These are phyloP conservation scores for Remersonia thermophila DNA, from an alignment of 2,329 filamentous ascomycete species.

Conservation along the genomic window DNA sequence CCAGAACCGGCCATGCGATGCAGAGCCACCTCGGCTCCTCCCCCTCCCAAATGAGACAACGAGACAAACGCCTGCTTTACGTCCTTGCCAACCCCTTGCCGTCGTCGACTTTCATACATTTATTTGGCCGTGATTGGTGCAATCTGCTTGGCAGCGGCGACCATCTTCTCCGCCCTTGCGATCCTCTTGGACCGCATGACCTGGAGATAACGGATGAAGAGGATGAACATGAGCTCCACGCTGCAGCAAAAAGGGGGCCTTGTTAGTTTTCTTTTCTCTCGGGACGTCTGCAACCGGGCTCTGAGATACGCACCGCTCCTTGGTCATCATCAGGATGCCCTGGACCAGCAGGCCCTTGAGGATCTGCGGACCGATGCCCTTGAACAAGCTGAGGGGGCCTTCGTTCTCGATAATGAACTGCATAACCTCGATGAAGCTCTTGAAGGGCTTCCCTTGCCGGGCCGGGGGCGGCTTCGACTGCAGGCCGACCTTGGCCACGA, in stretches of 20 bases:
- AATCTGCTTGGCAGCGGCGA: slow-evolving; percentile 43
- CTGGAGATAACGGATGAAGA: slow-evolving; percentile 72
- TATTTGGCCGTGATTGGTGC: slow-evolving; percentile 21
- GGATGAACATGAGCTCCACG: slow-evolving; percentile 77
- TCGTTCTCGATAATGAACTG: slow-evolving; percentile 83
- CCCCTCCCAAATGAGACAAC: background rate
- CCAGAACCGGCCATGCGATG: background rate
- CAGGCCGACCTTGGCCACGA: slow-evolving; percentile 93
- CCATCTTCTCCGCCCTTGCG: slow-evolving; percentile 50
- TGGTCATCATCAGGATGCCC: slow-evolving; percentile 97
- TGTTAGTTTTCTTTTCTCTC: no score
- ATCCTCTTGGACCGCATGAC: slow-evolving; percentile 58
- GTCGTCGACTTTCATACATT: background rate
- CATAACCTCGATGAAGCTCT: slow-evolving; percentile 90
- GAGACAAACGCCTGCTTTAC: no score
- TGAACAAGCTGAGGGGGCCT: slow-evolving; percentile 75
- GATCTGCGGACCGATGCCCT: slow-evolving; percentile 90
- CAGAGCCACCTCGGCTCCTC: background rate
- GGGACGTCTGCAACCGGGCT: no score
- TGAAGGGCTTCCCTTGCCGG: slow-evolving; percentile 82
- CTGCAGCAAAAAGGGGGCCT: slow-evolving; percentile 37
- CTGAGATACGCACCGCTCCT: slow-evolving; percentile 75
- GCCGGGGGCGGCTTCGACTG: slow-evolving; percentile 83
- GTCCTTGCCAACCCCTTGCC: no score
- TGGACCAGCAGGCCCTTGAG: slow-evolving; percentile 88